These are phyloP conservation scores for Microascus cirrosus DNA, from an alignment of 2,329 filamentous ascomycete species.

Conservation along the genomic window DNA sequence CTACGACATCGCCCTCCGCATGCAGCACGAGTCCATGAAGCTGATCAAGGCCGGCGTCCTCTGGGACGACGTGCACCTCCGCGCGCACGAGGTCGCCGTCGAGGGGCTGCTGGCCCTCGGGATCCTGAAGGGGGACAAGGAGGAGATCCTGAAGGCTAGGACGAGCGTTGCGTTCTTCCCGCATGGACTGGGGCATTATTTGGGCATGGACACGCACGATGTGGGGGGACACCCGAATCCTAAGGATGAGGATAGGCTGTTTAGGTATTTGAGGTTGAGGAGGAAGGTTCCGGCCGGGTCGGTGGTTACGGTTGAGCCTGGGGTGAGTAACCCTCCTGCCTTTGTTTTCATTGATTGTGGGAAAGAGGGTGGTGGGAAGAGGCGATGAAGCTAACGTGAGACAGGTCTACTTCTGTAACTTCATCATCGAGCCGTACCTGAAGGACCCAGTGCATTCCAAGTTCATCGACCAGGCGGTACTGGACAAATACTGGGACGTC, in stretches of 20 bases:
- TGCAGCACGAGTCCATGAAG: conserved; percentile 71
- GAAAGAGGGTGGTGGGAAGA: too few species aligned
- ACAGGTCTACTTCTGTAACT: conserved; percentile 80
- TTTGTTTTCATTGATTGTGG: neutral
- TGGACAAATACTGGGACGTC: conserved; percentile 74
- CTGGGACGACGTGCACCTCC: conserved; percentile 74
- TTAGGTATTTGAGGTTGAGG: conserved; percentile 74
- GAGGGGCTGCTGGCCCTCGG: conserved; percentile 66
- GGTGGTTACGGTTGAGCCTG: conserved; percentile 91
- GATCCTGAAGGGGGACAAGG: conserved; percentile 55
- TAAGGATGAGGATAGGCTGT: conserved; percentile 70
- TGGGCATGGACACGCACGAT: conserved; percentile 90
- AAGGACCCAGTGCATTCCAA: conserved; percentile 59
- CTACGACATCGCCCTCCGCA: conserved; percentile 74
- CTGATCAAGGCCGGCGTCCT: conserved; percentile 61
- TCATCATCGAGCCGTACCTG: conserved; percentile 75
- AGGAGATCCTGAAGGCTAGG: conserved; percentile 65
- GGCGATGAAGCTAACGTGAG: conserved; percentile 1
- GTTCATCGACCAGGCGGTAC: conserved; percentile 63
- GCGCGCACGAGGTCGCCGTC: conserved; percentile 73
- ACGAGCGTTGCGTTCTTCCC: conserved; percentile 89
- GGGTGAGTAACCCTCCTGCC: conserved; percentile 39
- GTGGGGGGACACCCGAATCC: conserved; percentile 70
- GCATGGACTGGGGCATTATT: conserved; percentile 81
- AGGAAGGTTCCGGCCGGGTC: conserved; percentile 64